phyloP scores from a whole-genome alignment of 768 basidiomycete genomes.

The Lepiota venenata region DNA sequence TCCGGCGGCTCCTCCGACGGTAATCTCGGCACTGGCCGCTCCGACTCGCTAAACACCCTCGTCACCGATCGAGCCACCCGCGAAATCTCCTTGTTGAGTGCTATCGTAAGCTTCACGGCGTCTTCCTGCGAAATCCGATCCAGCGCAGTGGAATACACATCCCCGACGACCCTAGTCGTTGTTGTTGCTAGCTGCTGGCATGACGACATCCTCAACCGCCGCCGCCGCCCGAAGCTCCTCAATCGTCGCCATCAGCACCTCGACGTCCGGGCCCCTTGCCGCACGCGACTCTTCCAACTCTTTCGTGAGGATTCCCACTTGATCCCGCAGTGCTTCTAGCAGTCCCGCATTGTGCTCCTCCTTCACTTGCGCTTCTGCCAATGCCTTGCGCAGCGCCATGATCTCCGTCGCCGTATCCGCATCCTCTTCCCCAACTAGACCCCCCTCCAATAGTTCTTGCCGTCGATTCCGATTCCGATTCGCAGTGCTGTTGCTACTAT shows the following conservation, averaged over 20 bases:
- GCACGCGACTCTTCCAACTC: neutral
- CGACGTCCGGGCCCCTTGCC: neutral
- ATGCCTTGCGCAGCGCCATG: neutral
- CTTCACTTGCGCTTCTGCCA: constrained; percentile 3
- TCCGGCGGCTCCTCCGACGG: constrained; percentile 19
- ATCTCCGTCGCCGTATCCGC: neutral
- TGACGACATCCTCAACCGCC: neutral
- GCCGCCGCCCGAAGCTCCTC: neutral
- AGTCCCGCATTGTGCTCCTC: neutral
- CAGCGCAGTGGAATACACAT: neutral
- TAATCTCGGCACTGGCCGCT: neutral
- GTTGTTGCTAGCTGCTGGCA: no score
- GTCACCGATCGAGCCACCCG: neutral
- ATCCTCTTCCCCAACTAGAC: neutral
- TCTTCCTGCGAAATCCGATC: constrained; percentile 1
- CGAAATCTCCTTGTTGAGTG: neutral
- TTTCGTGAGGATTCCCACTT: constrained; percentile 1
- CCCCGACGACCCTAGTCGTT: no score
- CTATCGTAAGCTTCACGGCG: neutral
- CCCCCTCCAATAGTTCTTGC: neutral
- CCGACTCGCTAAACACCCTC: neutral
- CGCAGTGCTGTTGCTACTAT: neutral
- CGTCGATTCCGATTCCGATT: neutral
- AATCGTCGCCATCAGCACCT: neutral
- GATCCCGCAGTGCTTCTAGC: neutral